Conservation (phyloP, 371 early-diverging fungal species). For the Nosema muscidifuracis region DNA sequence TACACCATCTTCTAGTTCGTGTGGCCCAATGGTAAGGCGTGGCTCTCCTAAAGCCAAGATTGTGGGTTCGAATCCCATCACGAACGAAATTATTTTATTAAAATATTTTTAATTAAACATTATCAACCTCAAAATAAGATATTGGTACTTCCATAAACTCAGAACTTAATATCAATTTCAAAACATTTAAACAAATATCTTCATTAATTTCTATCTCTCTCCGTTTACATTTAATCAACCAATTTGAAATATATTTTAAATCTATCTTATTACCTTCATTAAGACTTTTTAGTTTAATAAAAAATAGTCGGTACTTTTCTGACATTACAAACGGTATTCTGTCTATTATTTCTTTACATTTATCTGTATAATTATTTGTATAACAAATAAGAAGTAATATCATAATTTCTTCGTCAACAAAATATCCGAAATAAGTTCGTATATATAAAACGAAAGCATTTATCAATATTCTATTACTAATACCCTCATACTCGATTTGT, state of each 20-base stretch:
- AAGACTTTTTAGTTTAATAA: constrained; percentile 8
- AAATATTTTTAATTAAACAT: too few relatives aligned
- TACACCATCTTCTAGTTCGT: constrained; percentile 3
- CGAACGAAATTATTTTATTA: constrained; percentile 29
- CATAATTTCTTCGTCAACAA: background rate
- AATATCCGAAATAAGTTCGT: background rate
- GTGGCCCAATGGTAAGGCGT: constrained; percentile 49
- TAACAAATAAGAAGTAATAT: background rate
- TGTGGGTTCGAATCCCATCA: constrained; percentile 51
- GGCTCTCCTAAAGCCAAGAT: constrained; percentile 51
- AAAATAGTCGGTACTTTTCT: constrained; percentile 20
- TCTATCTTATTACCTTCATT: too few relatives aligned
- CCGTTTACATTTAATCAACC: too few relatives aligned
- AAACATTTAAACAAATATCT: too few relatives aligned
- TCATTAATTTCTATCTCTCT: too few relatives aligned
- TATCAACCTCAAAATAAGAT: background rate
- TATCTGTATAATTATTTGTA: background rate
- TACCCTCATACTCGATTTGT: background rate
- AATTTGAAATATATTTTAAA: too few relatives aligned
- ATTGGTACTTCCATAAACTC: background rate
- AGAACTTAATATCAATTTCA: constrained; percentile 5
- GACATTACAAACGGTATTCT: constrained; percentile 23
- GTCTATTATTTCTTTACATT: background rate
- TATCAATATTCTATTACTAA: background rate
- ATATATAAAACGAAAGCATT: background rate